Evolutionary conservation across 2,329 filamentous ascomycete genomes (phyloP), one percentile per base, ranked within the genome.

Genomic region (Cladobotryum mycophilum): DNA sequence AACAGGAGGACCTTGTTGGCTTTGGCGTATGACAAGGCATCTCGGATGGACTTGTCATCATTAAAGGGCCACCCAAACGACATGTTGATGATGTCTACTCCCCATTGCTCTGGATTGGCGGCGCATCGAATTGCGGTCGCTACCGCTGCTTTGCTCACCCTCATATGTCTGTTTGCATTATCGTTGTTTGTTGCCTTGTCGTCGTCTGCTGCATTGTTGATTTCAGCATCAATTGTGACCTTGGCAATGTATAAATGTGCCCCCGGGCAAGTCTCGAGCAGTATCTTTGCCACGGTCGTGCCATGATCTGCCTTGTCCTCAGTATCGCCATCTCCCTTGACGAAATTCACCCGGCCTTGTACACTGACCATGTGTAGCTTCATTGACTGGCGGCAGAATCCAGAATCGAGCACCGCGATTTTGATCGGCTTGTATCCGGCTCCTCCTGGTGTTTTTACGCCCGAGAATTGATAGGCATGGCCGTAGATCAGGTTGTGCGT

Each of bases 71-170:
- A 46, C 13, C 44, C 44, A 14, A 46, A 46, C 7, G 44, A 38
- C 44, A 46, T 46, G 34, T 22, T 46, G 34, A 46, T 46, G 13
- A 46, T 46, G 30, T 46, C 44, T 13, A 46, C 44, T 14, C 44
- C 44, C 44, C 33, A 46, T 4, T n/a, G 2, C 1, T 1, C 13
- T 11, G 44, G 44, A n/a, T 46, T 33, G 37, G 44, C 44, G 8
- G 44, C 44, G 11, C 11, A 46, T 5, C 8, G 33, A 25, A 46
- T 46, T 2, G 44, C 44, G 9, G 34, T 37, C 8, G 44, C 44
- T 15, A 22, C 44, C 4, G 34, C 34, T 46, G 20, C 34, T 11
- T 22, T 11, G 17, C 17, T 14, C 6, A 25, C 15, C 14, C 6
- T 30, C 25, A n/a, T 38, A n/a, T 14, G 17, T 2, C 7, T 25